Base-by-base conservation (phyloP, 176 grass and related monocot genomes). In the Alopecurus myosuroides region DNA sequence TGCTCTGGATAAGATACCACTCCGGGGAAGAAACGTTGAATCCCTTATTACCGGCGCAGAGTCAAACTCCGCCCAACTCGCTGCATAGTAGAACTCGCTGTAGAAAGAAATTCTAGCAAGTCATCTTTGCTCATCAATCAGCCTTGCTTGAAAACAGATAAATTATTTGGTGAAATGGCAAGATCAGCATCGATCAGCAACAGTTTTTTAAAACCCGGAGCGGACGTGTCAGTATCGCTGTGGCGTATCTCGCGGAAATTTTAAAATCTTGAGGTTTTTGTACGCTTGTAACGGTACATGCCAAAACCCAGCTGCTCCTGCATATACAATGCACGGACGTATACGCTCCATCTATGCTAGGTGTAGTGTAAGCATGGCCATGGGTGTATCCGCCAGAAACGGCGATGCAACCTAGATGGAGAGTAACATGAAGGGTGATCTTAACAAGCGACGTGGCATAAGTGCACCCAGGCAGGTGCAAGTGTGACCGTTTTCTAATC, bases 261-360 rank as follows among this genome's bases (percentile, higher is more conserved):
- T 46, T 50, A 9, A 33, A 58, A 31, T 68, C 23, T 19, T 5
- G 13, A 26, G 3, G 0, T 3, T 58, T 56, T 39, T 81, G 50
- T 65, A 76, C 22, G 60, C 30, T 76, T 76, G 31, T 45, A 42
- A 42, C 22, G 12, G 71, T 48, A 63, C 15, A 37, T 30, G 65
- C 84, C 84, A 90, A 86, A 82, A 86, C 40, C 33, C 14, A 48
- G 84, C 79, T 6, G 79, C 50, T 73, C 37, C 15, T 71, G 42
- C 20, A 33, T 55, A 78, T 53, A 37, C 64, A 79, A 7, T 6
- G 20, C 57, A 84, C 52, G 4, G n/a, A 75, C 52, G 81, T 10
- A 41, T 81, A 79, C n/a, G n/a, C 25, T 20, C 48, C 2, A n/a
- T 73, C 68, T 70, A 74, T 30, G 52, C 88, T 26, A 67, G 87